Conservation (phyloP, 1,139 yeast genomes). For the Zygoascus meyerae region DNA sequence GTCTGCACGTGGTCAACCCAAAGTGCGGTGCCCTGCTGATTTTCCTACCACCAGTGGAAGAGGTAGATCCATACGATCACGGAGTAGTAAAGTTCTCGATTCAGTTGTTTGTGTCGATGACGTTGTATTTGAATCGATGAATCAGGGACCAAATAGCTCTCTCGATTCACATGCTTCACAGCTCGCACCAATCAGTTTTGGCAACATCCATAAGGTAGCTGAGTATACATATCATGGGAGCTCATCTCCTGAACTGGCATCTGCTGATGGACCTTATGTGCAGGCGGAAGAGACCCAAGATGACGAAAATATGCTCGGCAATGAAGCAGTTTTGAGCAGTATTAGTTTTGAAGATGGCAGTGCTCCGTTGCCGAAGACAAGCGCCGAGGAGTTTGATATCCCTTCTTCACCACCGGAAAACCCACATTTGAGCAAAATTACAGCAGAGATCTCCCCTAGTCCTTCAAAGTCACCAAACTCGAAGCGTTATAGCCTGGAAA, state of each 20-base stretch:
- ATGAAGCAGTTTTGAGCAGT: too few species aligned
- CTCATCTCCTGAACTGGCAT: background rate
- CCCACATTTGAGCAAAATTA: too few species aligned
- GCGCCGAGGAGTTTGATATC: background rate
- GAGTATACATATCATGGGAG: too few species aligned
- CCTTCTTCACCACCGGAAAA: slow-evolving; percentile 6
- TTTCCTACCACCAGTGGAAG: slow-evolving; percentile 15
- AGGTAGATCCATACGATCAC: slow-evolving; percentile 6
- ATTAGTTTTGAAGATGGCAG: too few species aligned
- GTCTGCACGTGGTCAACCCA: background rate
- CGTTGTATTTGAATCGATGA: slow-evolving; percentile 3
- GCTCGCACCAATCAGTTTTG: background rate
- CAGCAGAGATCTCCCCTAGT: too few species aligned
- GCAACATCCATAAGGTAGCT: background rate
- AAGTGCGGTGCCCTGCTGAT: slow-evolving; percentile 11
- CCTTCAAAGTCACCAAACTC: too few species aligned
- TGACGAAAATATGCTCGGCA: too few species aligned
- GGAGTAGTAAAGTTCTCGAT: background rate
- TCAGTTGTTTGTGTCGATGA: slow-evolving; percentile 1
- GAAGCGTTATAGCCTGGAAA: too few species aligned
- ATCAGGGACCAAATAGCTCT: background rate
- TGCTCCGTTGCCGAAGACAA: background rate
- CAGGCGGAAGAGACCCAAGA: too few species aligned
- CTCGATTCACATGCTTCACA: background rate
- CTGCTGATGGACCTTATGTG: background rate